Evolutionary conservation across 176 grass and related monocot genomes (phyloP).

Genomic region (Paspalum notatum): DNA sequence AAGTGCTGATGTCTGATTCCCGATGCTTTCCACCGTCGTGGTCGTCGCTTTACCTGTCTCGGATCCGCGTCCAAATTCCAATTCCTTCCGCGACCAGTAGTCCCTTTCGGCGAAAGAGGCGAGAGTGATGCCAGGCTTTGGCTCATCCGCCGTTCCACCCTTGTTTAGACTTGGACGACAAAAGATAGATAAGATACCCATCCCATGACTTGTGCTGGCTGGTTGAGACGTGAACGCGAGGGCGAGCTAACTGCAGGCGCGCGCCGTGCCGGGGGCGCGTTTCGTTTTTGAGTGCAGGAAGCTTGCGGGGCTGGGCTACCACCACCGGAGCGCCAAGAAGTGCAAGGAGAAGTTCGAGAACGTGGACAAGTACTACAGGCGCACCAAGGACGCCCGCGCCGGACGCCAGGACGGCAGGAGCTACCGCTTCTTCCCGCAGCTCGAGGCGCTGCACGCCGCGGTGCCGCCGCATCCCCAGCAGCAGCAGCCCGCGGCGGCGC

Average conservation of each 20-base stretch:
- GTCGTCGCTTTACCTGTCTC: constrained; percentile 15
- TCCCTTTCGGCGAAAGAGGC: constrained; percentile 31
- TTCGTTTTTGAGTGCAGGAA: constrained; percentile 53
- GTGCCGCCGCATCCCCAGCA: not conserved
- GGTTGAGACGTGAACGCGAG: constrained; percentile 46
- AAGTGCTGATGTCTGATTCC: not conserved
- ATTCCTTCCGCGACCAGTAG: constrained; percentile 22
- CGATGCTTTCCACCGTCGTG: not conserved
- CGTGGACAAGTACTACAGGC: constrained; percentile 98
- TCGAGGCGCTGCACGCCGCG: constrained; percentile 69
- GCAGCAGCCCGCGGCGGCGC: not conserved
- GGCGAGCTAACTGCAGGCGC: not conserved
- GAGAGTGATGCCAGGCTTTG: constrained; percentile 24
- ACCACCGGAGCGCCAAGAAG: constrained; percentile 83
- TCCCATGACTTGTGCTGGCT: not conserved
- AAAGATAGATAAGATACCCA: not conserved
- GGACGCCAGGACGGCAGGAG: constrained; percentile 91
- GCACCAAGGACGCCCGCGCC: constrained; percentile 88
- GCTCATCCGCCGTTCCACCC: not conserved
- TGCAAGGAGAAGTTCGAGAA: constrained; percentile 99
- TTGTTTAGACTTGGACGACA: too few species aligned
- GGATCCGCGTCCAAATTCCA: constrained; percentile 28
- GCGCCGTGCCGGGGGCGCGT: not conserved
- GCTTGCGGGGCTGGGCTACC: constrained; percentile 79
- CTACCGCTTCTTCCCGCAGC: constrained; percentile 90